These are phyloP conservation scores for Penicillium verrucosum DNA, from an alignment of 2,329 filamentous ascomycete genomes.

Conservation along the genomic window DNA sequence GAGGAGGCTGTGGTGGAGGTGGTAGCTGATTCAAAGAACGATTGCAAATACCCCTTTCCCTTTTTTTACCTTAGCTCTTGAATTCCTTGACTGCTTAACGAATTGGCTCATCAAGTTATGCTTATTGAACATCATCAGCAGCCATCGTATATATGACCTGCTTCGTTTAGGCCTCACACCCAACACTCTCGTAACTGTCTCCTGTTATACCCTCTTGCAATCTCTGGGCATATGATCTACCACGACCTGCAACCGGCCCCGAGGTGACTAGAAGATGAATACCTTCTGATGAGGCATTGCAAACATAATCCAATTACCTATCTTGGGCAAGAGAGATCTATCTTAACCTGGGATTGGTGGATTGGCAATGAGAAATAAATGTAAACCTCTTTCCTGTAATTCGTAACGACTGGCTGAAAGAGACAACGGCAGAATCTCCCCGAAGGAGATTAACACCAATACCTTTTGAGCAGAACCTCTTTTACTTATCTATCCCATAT, in stretches of 20 bases:
- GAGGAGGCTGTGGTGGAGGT: conserved; percentile 2
- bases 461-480: not conserved
- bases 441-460: not conserved
- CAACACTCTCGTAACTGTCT: not conserved
- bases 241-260: not conserved
- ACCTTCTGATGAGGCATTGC: not conserved
- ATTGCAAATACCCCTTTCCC: not conserved
- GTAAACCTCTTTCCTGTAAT: not conserved
- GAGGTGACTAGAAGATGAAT: not conserved
- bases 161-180: not conserved
- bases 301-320: not conserved
- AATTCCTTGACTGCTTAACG: not conserved
- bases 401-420: not conserved
- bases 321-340: not conserved
- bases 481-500: not conserved
- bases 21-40: not conserved
- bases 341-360: not conserved
- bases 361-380: no score
- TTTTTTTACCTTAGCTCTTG: not conserved
- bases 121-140: not conserved
- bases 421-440: not conserved
- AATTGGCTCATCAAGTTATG: not conserved
- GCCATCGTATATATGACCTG: not conserved
- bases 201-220: not conserved
- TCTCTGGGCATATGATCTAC: no score